Base-by-base conservation (phyloP, 257 asterid genomes). In the Ilex aquifolium region DNA sequence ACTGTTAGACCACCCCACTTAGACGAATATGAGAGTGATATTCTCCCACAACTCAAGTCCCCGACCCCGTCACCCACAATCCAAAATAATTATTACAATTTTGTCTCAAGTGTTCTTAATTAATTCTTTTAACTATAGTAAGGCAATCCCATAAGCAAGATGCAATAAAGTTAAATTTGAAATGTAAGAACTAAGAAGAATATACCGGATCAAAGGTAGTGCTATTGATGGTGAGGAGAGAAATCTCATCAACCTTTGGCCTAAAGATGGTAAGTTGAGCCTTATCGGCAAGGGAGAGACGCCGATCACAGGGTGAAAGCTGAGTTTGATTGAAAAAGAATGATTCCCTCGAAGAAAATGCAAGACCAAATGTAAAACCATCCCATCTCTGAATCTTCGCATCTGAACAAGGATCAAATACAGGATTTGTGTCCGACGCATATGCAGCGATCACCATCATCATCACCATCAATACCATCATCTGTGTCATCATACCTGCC, bases 251-350 rank as follows among this genome's bases (percentile, higher is more conserved):
- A 7, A 90, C 88, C 63, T 85, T 87, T 0, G 97, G 96, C 86
- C 99, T 79, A 62, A 90, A 93, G 52, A 93, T 70, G 2, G 95
- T 95, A 1, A 90, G 76, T 53, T 81, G 72, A 3, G 90, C 84
- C 2, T 57, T 48, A 16, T 53, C 62, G n/a, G 69, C 69, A 9
- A 93, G 88, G 36, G 85, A 7, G 51, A 93, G 95, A 2, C 99
- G 95, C 0, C 61, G 63, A 74, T 93, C 97, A 44, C 99, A 90
- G 0, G 99, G 99, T 1, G 99, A 93, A 60, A 93, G 96, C 76
- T 90, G 97, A 7, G 88, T 79, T 64, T 80, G 82, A 67, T 93
- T 84, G 83, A 72, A 87, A 50, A 90, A 84, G 79, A 90, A 93
- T 1, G 83, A 70, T 8, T 87, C 80, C 73, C 50, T 90, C 1